Evolutionary conservation across 805 yeast species (phyloP), one percentile per base, ranked within the genome.

Genomic region (Schwanniomyces vanrijiae): DNA sequence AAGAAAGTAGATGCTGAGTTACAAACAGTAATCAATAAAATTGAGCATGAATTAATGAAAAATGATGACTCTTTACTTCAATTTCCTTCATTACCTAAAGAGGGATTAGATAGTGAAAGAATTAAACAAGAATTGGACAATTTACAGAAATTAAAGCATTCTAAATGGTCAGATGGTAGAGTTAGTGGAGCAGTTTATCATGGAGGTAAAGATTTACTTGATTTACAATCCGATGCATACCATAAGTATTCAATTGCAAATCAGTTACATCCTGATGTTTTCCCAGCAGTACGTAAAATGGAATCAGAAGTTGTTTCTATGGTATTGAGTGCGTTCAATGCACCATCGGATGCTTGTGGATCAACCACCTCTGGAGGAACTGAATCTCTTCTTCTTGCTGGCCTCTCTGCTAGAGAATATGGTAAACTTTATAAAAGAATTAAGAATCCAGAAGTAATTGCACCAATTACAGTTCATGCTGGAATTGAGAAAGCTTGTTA

Each of bases 101-200:
- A 57, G 0, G 97, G 97, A 0, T 60, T 87, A 43, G 31, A 76
- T 1, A 70, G 75, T 13, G 65, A 61, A 1, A 65, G 65, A 16
- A 77, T 94, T 8, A 45, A 75, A 24, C 56, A 56, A 0, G 81
- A 83, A 48, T 66, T 94, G 48, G 78, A 81, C 29, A 64, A 67
- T 25, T 66, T 82, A 25, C 68, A 74, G 31, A 49, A 59, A 0
- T 59, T 90, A 53, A 77, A 83, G 46, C 89, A 87, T 54, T 73
- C 89, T 1, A 85, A 83, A 46, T 92, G 97, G 97, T 78, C 84
- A 60, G 73, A 76, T 37, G 99, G 99, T 4, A 77, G 82, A 55
- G 86, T 92, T 3, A 87, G 96, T 14, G 99, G 99, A 5, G 98
- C 97, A 0, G 97, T 92, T 9, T 92, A 92, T 59, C 98, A 94